Base-by-base conservation (phyloP, 345 rosid genomes). In the Arabidopsis thaliana region DNA sequence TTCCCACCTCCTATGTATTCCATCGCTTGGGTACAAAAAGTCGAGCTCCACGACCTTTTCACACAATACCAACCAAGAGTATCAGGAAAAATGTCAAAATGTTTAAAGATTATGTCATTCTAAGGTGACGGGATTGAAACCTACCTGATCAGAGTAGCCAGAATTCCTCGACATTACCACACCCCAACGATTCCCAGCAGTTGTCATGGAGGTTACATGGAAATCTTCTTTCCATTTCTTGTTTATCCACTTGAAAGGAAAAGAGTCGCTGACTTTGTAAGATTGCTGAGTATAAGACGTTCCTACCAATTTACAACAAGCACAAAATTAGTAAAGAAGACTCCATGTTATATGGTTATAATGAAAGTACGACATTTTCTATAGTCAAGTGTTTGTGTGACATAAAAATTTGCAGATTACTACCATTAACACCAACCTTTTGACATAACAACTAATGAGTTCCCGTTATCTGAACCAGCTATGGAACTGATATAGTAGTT, bases 191-290 rank as follows among this genome's bases (percentile, higher is more conserved):
- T 85, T 83, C 36, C 97, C 91, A n/a, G 99, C 81, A 49, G 99
- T 90, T 78, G 94, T 90, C 99, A 96, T 90, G 32, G 98, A 62
- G 7, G 99, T 96, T 33, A 96, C 97, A 69, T 79, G 85, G 71
- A 96, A 96, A 36, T 90, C 99, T 82, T 96, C 99, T 82, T 81
- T 90, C 99, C 98, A 93, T 65, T 96, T 96, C 76, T 91, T 96
- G 82, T 89, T 96, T 58, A 96, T 91, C 97, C 98, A 96, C 75
- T 96, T 93, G 71, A 78, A 96, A 25, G 99, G 99, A 81, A 96
- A 96, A 20, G 93, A 81, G 44, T 93, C 98, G 0, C 98, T 89
- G 8, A 93, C 96, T 88, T 96, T 96, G 80, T 93, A 96, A 3
- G 99, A 96, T 68, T 96, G 98, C 81, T 96, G 99, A 82, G 82